phyloP scores from a whole-genome alignment of 768 basidiomycete species.

The Boletales sp. region DNA sequence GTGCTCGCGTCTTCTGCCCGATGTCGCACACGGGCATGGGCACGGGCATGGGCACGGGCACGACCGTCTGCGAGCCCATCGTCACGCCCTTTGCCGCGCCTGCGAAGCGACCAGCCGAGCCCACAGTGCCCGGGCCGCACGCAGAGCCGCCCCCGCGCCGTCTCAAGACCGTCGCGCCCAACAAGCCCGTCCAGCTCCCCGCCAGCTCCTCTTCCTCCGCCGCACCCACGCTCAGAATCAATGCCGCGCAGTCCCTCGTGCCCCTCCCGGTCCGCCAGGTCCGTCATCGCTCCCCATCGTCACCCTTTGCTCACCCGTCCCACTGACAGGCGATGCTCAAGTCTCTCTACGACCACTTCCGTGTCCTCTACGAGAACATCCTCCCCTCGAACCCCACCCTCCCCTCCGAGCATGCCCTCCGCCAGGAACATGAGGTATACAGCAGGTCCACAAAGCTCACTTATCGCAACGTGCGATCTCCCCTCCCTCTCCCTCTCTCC shows the following conservation, averaged over 20 bases:
- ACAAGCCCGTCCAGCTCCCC: constrained; percentile 43
- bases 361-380: constrained; percentile 59
- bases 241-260: constrained; percentile 66
- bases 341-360: constrained; percentile 68
- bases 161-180: constrained; percentile 51
- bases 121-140: constrained; percentile 16
- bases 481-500: background rate
- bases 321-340: constrained; percentile 79
- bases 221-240: constrained; percentile 61
- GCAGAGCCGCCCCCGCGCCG: constrained; percentile 39
- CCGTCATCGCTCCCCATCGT: constrained; percentile 9
- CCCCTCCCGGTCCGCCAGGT: constrained; percentile 75
- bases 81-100: constrained; percentile 2
- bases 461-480: constrained; percentile 68
- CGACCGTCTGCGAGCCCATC: constrained; percentile 27
- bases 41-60: no score
- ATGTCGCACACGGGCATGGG: constrained; percentile 63
- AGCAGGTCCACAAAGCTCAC: constrained; percentile 77
- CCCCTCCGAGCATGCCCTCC: constrained; percentile 74
- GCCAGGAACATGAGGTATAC: constrained; percentile 78
- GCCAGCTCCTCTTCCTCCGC: constrained; percentile 40
- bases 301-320: background rate
- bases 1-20: constrained; percentile 46
- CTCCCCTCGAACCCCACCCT: constrained; percentile 52
- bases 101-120: constrained; percentile 43